Percentiles rank a stretch among this genome's conserved stretches.
These are phyloP conservation scores for Emericellopsis cladophorae DNA, from an alignment of 2,329 filamentous ascomycete species.

Conservation along the genomic window DNA sequence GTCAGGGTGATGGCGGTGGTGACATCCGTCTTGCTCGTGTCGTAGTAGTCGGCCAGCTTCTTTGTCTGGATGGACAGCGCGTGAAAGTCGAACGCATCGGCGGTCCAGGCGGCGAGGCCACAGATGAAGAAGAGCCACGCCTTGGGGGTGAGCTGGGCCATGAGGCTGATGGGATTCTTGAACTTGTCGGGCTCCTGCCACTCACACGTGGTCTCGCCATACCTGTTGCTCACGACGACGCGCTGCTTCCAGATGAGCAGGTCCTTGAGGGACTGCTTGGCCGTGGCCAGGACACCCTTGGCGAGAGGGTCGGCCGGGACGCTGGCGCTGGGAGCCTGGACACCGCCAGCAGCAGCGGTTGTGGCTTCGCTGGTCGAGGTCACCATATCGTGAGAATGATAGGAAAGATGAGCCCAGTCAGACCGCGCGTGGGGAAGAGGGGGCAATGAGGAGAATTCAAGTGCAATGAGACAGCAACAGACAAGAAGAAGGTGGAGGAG, in stretches of 20 bases:
- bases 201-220: slow-evolving; percentile 52
- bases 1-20: slow-evolving; percentile 66
- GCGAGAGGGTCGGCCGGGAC: slow-evolving; percentile 54
- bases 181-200: slow-evolving; percentile 57
- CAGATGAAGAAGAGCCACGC: slow-evolving; percentile 70
- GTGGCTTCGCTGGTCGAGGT: neutral
- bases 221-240: slow-evolving; percentile 50
- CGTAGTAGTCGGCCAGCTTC: slow-evolving; percentile 47
- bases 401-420: no score
- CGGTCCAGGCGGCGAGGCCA: slow-evolving; percentile 64
- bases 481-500: no score
- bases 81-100: slow-evolving; percentile 77
- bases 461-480: no score
- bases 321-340: slow-evolving; percentile 8
- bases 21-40: slow-evolving; percentile 48
- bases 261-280: slow-evolving; percentile 50
- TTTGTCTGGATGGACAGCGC: slow-evolving; percentile 66
- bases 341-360: no score
- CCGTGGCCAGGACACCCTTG: slow-evolving; percentile 50
- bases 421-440: no score
- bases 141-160: slow-evolving; percentile 47
- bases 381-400: neutral
- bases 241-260: slow-evolving; percentile 66
- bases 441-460: no score
- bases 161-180: slow-evolving; percentile 57